Percentiles rank a stretch among this genome's conserved stretches.
Evolutionary conservation across 352 stramenopile species (phyloP).

Genomic region (Phytophthora megakarya): DNA sequence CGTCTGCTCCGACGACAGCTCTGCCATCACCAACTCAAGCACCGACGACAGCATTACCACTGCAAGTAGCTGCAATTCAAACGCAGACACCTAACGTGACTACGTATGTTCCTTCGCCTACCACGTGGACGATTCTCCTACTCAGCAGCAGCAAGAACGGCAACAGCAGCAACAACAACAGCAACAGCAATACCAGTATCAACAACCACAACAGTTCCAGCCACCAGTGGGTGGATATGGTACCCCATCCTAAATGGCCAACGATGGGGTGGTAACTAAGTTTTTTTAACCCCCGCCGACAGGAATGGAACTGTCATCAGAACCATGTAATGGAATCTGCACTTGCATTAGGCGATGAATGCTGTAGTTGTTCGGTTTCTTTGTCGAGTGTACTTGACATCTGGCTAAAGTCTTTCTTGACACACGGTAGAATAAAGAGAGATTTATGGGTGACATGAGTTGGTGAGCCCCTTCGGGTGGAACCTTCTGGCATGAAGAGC

Average conservation of each 20-base stretch:
- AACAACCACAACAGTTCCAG: neutral
- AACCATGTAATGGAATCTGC: no score
- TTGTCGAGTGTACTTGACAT: no score
- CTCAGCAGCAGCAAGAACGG: neutral
- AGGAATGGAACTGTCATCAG: constrained; percentile 4
- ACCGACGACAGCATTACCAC: neutral
- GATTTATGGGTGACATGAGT: no score
- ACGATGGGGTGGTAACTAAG: no score
- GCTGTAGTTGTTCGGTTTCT: no score
- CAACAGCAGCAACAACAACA: neutral
- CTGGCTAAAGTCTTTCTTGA: no score
- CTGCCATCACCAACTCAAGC: constrained; percentile 5
- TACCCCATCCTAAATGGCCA: no score
- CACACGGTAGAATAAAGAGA: no score
- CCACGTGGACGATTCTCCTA: neutral
- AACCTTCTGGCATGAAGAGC: no score
- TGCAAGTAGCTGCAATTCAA: neutral
- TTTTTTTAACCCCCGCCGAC: neutral
- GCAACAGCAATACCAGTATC: neutral
- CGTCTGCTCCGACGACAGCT: neutral
- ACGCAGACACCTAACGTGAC: neutral
- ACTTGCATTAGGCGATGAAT: no score
- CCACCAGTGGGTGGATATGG: constrained; percentile 2
- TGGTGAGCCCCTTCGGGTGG: no score
- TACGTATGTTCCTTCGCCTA: no score